Base-by-base conservation (phyloP, 441 rosid species). In the Gossypium lobatum region DNA sequence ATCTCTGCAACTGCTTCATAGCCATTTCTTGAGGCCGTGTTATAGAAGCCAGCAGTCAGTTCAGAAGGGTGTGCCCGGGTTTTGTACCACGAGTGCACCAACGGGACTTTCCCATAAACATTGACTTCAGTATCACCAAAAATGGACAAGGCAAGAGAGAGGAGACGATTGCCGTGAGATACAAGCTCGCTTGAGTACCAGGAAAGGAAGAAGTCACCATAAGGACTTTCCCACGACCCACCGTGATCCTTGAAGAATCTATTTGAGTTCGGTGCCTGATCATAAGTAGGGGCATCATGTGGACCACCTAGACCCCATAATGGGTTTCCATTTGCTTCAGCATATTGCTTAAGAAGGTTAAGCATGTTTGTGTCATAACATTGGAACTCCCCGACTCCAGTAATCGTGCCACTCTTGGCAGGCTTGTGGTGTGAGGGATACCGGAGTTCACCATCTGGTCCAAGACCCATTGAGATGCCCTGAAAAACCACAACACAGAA, bases 241-340 rank as follows among this genome's bases (percentile, higher is more conserved):
- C 86, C 88, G 1, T 79, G 63, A 71, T 92, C 97, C 62, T 85
- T 89, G 83, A 94, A 91, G 86, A 94, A 94, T 31, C 66, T 25
- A 77, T 74, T 83, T 0, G 82, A 79, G 68, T 53, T 74, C 0
- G 95, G 97, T 14, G 72, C 63, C 73, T 89, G 87, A 31, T 87
- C 61, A 6, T 91, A 88, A 67, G 76, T 67, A 13, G 98, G 88
- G 17, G 84, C 90, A 80, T 94, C 95, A 57, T 94, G 98, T 2
- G 98, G 98, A 71, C 98, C 98, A 8, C 88, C 84, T 0, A 87
- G 93, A 70, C 97, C 98, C 98, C 98, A 94, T 23, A 88, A 79
- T 52, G 98, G 93, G 73, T 86, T 87, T 64, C 93, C 93, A 3
- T 53, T 71, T 34, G 94, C 81, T 58, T 89, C 93, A 13, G 94